These are phyloP conservation scores for Cryphonectria radicalis DNA, from an alignment of 2,329 filamentous ascomycete species.

Conservation along the genomic window DNA sequence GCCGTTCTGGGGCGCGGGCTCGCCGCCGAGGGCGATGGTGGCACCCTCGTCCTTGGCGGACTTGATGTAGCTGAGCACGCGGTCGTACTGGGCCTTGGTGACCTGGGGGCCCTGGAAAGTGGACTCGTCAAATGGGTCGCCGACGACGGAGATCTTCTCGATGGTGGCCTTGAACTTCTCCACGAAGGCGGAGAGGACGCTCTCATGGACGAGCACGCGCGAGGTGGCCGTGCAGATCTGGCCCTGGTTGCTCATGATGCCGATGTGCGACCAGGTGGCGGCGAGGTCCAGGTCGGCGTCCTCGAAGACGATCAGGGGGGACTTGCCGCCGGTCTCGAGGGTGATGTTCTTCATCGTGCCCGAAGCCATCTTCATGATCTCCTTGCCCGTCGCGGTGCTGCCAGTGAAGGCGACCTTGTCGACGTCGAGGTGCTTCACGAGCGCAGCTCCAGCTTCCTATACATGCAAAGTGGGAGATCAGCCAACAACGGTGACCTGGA, in stretches of 20 bases:
- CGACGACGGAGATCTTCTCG: constrained; percentile 61
- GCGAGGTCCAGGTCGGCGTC: constrained; percentile 66
- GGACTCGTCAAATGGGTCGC: constrained; percentile 67
- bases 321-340: constrained; percentile 66
- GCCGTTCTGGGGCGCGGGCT: constrained; percentile 57
- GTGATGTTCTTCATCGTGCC: constrained; percentile 65
- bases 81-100: constrained; percentile 68
- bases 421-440: constrained; percentile 65
- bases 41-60: constrained; percentile 69
- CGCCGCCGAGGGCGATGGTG: constrained; percentile 63
- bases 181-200: constrained; percentile 64
- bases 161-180: constrained; percentile 64
- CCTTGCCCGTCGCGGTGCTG: constrained; percentile 67
- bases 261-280: constrained; percentile 54
- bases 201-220: constrained; percentile 63
- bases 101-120: constrained; percentile 75
- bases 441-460: constrained; percentile 63
- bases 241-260: constrained; percentile 61
- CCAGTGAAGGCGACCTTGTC: constrained; percentile 77
- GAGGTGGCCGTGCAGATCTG: constrained; percentile 66
- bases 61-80: constrained; percentile 69
- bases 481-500: not conserved
- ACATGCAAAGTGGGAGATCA: not conserved
- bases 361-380: constrained; percentile 73
- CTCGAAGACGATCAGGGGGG: constrained; percentile 63